Base-by-base conservation (phyloP, 768 basidiomycete genomes). In the Serendipita indica region DNA sequence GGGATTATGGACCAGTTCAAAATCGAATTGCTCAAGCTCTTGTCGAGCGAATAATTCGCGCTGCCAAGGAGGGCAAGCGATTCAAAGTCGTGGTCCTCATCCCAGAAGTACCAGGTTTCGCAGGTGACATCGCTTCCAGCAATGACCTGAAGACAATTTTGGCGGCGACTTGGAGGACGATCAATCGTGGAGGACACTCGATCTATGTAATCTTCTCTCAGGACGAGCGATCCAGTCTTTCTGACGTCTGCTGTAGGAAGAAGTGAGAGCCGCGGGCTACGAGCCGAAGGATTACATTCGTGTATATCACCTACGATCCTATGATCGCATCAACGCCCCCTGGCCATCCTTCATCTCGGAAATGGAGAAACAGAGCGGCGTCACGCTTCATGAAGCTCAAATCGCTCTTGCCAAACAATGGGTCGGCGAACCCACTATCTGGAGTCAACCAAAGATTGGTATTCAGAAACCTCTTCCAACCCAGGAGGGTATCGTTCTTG, bases 281-380 rank as follows among this genome's bases (percentile, higher is more conserved):
- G 85, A 91, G 32, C 87, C 88, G 85, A 65, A 73, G 71, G 83
- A 92, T 60, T 92, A 85, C 68, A 87, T 96, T 64, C 79, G 83
- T 12, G 89, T 97, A 76, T 97, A 88, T 73, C 91, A 98, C 71
- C 76, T 99, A 22, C 79, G 96, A 27, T 74, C 84, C 0, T 99
- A 93, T 67, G 93, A 97, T 66, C 76, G 92, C 25, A 88, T 93
- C 66, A 92, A 91, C 65, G 83, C 84, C 0, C 85, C 88, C 1
- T 68, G 72, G 62, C 66, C 49, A 45, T 69, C 72, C 14, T 68
- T 82, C 65, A 85, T 94, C 67, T 68, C 74, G 56, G 63, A 79
- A 63, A 86, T 87, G 77, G 88, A 94, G 67, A 66, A 77, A 57
- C 71, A 75, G 65, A 83, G 84, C 1, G 86, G 86, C 0, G 78